phyloP scores from a whole-genome alignment of 169 alveolate genomes.

The Sarcocystis neurona region DNA sequence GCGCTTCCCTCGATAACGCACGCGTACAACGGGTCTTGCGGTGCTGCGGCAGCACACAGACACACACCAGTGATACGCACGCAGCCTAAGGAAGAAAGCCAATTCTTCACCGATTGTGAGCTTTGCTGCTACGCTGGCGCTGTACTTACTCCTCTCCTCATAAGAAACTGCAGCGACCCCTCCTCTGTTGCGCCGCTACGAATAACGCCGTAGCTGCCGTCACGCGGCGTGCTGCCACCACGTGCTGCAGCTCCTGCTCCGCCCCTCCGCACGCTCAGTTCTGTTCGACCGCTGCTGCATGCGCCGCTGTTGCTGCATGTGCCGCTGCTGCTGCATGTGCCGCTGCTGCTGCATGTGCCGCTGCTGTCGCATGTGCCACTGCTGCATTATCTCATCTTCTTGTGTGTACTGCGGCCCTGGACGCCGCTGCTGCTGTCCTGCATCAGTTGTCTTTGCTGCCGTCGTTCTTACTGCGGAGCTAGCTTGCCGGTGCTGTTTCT shows the following conservation, averaged over 20 bases:
- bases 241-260: conserved; percentile 3
- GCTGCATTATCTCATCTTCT: conserved; percentile 24
- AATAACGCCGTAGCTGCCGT: neutral
- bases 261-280: conserved; percentile 4
- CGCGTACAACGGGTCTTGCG: conserved; percentile 22
- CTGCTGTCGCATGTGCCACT: conserved; percentile 24
- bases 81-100: neutral
- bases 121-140: neutral
- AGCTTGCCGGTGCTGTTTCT: conserved; percentile 18
- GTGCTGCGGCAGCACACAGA: neutral
- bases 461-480: conserved; percentile 15
- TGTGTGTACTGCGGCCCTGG: neutral
- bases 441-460: conserved; percentile 21
- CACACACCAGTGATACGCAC: neutral
- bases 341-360: neutral
- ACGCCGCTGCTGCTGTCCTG: neutral
- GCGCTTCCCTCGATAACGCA: conserved; percentile 36
- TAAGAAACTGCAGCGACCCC: neutral
- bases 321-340: neutral
- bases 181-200: neutral
- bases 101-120: neutral
- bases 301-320: conserved; percentile 20
- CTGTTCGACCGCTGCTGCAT: neutral
- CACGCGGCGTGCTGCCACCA: conserved; percentile 9
- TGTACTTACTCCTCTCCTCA: neutral